Base-by-base conservation (phyloP, 768 basidiomycete genomes). In the Auriscalpium vulgare region DNA sequence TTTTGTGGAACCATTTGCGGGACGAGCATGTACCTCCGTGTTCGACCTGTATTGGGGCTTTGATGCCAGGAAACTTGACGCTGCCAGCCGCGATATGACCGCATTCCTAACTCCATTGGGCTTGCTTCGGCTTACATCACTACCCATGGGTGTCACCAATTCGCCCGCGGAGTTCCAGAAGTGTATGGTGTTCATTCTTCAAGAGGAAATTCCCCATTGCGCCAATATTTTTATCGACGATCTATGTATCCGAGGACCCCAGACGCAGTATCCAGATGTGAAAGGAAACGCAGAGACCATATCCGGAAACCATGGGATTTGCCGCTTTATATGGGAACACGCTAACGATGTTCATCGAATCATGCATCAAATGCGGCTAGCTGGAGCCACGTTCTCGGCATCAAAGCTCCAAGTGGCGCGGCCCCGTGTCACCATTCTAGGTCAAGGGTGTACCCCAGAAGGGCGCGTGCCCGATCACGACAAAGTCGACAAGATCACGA, bases 371-470 rank as follows among this genome's bases (percentile, higher is more conserved):
- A 38, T 55, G 19, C 14, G 21, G 23, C 8, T 8, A 14, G 37
- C 37, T 2, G 48, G 54, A 16, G n/a, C 37, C 1, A 55, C 54
- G 8, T 29, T 55, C 21, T 46, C 48, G 0, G 35, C 47, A 14
- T 8, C 40, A 4, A 55, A 55, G 21, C 51, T 47, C 16, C 57
- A 17, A 53, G 54, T 50, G 0, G 37, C 50, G 0, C 43, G 57
- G 0, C 66, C 65, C 0, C 62, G 67, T 37, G 62, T 67, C 0
- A 58, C 62, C 0, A 66, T 78, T 0, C 54, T 80, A 0, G 74
- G 75, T 0, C 73, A 79, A 46, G 51, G 51, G 1, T 77, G 74
- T 51, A 75, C 69, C 0, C 67, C 62, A 7, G 62, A 73, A 38
- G 76, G 72, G 0, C 57, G 61, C 0, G 23, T 68, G 0, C 70